Base-by-base conservation (phyloP, 1,284 basidiomycete species). In the Ganoderma lucidum region DNA sequence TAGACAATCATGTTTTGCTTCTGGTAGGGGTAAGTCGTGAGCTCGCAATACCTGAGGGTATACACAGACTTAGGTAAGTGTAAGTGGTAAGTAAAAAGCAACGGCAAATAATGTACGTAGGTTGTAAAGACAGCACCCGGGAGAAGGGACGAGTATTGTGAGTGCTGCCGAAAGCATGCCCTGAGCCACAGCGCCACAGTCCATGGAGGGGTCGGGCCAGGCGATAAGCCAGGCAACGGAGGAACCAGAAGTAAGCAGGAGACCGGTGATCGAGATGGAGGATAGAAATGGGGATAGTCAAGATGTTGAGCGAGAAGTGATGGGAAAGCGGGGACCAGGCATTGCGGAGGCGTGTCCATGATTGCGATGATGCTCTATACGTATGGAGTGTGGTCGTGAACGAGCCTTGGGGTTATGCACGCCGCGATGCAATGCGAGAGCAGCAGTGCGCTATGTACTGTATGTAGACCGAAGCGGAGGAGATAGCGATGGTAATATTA, bases 1-100 rank as follows among this genome's bases (percentile, higher is more conserved):
- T 56, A 44, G 23, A 41, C 23, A 41, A 61, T 17, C 37, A 28
- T 45, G n/a, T 62, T 62, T 61, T n/a, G 44, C 10, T 28, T 42
- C 37, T 45, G 60, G 17, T 66, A 66, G 37, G 37, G 32, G 59
- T 51, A 66, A 12, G 59, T 51, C 65, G 60, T 66, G 35, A 62
- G 39, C 44, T 37, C 65, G 51, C 37, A 55, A 51, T 42, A 30
- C 59, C 23, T 56, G 53, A 17, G 60, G 65, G 59, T 62, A 62
- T 66, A 55, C 19, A 62, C 61, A 62, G 17, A 62, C 17, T 30
- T 28, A 45, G 14, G 12, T 30, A 23, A 23, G 30, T 28, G 51
- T 28, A 9, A 55, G 12, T 10, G 32, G 17, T 56, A 56, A 35
- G 53, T 30, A 56, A 32, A 55, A 30, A 42, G 59, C 39, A 61